phyloP scores from a whole-genome alignment of 495 filamentous ascomycete species.

The Xylaria longipes region DNA sequence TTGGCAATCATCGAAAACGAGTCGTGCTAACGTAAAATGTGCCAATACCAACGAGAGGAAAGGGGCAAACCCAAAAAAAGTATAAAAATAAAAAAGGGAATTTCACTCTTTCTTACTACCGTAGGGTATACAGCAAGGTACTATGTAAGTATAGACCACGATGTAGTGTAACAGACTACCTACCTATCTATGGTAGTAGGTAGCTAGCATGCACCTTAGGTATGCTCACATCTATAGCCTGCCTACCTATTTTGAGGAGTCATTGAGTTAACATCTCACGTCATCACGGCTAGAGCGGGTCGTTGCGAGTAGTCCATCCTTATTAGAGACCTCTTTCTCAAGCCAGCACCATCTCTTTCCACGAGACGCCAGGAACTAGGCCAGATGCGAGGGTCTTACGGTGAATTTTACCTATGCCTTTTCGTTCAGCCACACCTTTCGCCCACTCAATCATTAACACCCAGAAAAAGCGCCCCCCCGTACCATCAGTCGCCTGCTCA shows the following conservation, averaged over 20 bases:
- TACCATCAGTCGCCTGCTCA: not conserved
- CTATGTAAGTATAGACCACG: not conserved
- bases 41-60: no score
- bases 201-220: not conserved
- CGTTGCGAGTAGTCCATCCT: conserved; percentile 2
- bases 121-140: not conserved
- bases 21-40: no score
- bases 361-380: not conserved
- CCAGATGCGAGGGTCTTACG: conserved; percentile 12
- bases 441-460: conserved; percentile 25
- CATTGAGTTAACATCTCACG: conserved; percentile 12
- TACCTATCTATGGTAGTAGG: no score
- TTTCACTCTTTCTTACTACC: not conserved
- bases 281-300: not conserved
- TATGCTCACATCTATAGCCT: not conserved
- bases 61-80: no score
- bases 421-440: conserved; percentile 22
- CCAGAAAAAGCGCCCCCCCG: conserved; percentile 25
- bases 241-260: not conserved
- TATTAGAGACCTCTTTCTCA: not conserved
- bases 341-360: conserved; percentile 25
- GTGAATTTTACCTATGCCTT: conserved; percentile 23
- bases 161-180: no score
- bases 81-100: not conserved
- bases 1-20: not conserved